phyloP scores from a whole-genome alignment of 1,284 basidiomycete species.

The Cystobasidiaceae sp. region DNA sequence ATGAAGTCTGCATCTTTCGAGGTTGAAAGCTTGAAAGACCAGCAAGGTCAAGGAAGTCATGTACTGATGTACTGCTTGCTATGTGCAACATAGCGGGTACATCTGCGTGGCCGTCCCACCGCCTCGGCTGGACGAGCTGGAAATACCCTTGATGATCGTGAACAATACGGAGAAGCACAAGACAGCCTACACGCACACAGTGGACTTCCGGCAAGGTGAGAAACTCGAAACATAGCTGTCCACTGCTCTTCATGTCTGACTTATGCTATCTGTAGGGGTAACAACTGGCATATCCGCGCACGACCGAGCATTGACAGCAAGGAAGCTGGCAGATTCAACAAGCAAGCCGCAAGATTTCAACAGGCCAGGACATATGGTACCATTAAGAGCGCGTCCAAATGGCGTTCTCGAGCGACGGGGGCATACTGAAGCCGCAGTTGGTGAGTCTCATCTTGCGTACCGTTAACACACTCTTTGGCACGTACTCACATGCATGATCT shows the following conservation, averaged over 20 bases:
- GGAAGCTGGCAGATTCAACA: conserved; percentile 62
- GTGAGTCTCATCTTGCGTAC: conserved; percentile 47
- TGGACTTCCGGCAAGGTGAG: conserved; percentile 80
- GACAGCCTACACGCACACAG: conserved; percentile 94
- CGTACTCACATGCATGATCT: background rate
- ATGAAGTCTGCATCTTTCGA: background rate
- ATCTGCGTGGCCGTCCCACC: conserved; percentile 83
- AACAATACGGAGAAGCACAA: conserved; percentile 84
- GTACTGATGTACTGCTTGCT: too few species aligned
- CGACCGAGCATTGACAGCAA: conserved; percentile 81
- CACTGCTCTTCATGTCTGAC: background rate
- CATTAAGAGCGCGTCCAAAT: conserved; percentile 77
- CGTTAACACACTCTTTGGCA: background rate
- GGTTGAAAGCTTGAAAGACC: background rate
- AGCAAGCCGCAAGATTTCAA: conserved; percentile 70
- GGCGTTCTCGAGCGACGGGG: conserved; percentile 80
- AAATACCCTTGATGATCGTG: conserved; percentile 88
- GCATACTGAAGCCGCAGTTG: conserved; percentile 85
- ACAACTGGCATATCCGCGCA: conserved; percentile 96
- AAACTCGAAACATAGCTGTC: background rate
- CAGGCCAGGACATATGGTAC: conserved; percentile 91
- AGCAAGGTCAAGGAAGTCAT: background rate
- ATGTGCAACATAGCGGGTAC: conserved; percentile 64
- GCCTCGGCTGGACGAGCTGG: conserved; percentile 69
- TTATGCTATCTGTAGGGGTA: conserved; percentile 58